phyloP scores from a whole-genome alignment of 495 filamentous ascomycete species.

The Penicillium paradoxum region DNA sequence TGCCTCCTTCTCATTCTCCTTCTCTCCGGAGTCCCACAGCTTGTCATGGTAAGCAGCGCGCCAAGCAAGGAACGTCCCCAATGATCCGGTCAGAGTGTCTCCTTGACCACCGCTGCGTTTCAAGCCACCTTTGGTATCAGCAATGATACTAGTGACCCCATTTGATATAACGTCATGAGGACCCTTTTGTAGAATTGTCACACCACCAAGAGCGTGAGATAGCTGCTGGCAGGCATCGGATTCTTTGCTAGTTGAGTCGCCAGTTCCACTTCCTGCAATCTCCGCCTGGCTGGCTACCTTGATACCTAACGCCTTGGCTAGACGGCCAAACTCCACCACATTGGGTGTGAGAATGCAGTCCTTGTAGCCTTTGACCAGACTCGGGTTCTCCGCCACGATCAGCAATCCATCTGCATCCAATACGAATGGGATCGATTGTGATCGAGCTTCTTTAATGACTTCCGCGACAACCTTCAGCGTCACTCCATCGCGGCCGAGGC shows the following conservation, averaged over 20 bases:
- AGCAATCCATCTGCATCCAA: constrained; percentile 88
- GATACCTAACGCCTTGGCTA: constrained; percentile 67
- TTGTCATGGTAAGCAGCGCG: constrained; percentile 76
- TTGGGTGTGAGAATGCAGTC: constrained; percentile 92
- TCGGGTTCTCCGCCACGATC: constrained; percentile 69
- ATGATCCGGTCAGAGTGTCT: constrained; percentile 85
- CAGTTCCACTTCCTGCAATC: constrained; percentile 34
- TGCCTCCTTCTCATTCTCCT: constrained; percentile 38
- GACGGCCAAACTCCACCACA: constrained; percentile 81
- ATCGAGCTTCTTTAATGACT: constrained; percentile 75
- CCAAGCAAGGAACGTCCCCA: constrained; percentile 87
- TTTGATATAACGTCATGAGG: constrained; percentile 79
- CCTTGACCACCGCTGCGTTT: constrained; percentile 95
- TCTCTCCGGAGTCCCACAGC: constrained; percentile 65
- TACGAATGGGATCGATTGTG: constrained; percentile 71
- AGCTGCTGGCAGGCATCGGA: constrained; percentile 64
- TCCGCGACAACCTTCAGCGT: constrained; percentile 82
- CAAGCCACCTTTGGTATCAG: constrained; percentile 70
- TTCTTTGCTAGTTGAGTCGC: constrained; percentile 40
- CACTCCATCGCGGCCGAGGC: constrained; percentile 79
- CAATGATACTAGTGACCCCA: constrained; percentile 65
- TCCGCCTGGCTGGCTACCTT: constrained; percentile 44
- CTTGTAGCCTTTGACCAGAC: constrained; percentile 71
- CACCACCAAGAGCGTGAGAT: constrained; percentile 73
- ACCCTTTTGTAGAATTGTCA: constrained; percentile 90